phyloP scores from a whole-genome alignment of 495 filamentous ascomycete genomes.

The Penicillium turbatum region DNA sequence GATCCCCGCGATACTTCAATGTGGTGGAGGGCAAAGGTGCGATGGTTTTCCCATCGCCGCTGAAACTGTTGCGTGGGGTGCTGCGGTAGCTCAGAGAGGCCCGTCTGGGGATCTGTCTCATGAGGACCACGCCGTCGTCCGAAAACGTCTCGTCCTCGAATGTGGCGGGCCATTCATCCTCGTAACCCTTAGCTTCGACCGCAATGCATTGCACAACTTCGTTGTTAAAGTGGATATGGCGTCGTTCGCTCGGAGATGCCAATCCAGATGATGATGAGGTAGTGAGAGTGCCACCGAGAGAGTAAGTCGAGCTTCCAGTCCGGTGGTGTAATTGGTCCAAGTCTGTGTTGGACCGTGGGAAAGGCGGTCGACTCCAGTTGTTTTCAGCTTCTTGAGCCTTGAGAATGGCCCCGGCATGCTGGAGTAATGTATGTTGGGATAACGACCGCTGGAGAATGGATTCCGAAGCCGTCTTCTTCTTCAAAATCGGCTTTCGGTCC shows the following conservation, averaged over 20 bases:
- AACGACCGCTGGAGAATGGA: slow-evolving; percentile 88
- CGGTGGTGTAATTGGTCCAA: slow-evolving; percentile 50
- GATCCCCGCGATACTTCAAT: slow-evolving; percentile 80
- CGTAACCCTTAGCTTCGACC: slow-evolving; percentile 78
- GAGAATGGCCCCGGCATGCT: slow-evolving; percentile 88
- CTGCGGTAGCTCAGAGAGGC: slow-evolving; percentile 44
- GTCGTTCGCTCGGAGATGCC: slow-evolving; percentile 65
- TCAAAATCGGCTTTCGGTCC: slow-evolving; percentile 88
- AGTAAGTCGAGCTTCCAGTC: slow-evolving; percentile 27
- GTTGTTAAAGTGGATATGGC: slow-evolving; percentile 95
- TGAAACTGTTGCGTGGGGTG: slow-evolving; percentile 51
- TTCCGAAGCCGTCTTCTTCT: slow-evolving; percentile 95
- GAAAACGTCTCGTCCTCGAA: slow-evolving; percentile 61
- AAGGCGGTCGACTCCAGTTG: slow-evolving; percentile 38
- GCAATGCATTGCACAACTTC: slow-evolving; percentile 95
- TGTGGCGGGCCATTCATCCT: slow-evolving; percentile 46
- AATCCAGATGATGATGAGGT: slow-evolving; percentile 44
- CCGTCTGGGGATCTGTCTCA: slow-evolving; percentile 58
- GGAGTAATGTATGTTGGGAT: slow-evolving; percentile 84
- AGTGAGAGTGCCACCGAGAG: slow-evolving; percentile 26
- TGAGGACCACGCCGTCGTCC: slow-evolving; percentile 78
- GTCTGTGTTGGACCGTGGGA: slow-evolving; percentile 62
- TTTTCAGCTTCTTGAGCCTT: slow-evolving; percentile 77
- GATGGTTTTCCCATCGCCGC: slow-evolving; percentile 79
- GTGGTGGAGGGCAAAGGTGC: slow-evolving; percentile 90